These are phyloP conservation scores for Fraxinus angustifolia DNA, from an alignment of 305 asterid genomes.

Conservation along the genomic window DNA sequence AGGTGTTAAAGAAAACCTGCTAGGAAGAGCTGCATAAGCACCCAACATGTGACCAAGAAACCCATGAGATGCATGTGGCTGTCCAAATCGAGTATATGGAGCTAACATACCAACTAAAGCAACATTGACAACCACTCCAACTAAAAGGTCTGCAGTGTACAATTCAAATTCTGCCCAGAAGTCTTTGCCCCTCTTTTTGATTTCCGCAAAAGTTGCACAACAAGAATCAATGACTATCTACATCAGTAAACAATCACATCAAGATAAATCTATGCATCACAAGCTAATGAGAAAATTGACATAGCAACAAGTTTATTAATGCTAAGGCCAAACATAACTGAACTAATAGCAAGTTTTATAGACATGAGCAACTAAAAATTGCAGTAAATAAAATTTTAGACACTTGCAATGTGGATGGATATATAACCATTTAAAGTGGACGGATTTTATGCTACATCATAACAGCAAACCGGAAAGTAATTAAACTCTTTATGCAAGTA, in stretches of 20 bases:
- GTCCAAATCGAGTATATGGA: conserved; percentile 87
- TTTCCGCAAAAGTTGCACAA: conserved; percentile 97
- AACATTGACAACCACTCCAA: conserved; percentile 94
- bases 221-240: conserved; percentile 91
- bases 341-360: background rate
- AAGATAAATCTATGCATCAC: background rate
- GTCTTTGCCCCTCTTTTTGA: conserved; percentile 90
- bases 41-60: conserved; percentile 54
- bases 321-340: background rate
- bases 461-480: background rate
- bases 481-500: conserved; percentile 6
- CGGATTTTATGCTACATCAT: background rate
- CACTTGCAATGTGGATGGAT: background rate
- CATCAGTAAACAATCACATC: conserved; percentile 8
- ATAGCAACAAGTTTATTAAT: background rate
- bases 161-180: conserved; percentile 97
- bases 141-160: conserved; percentile 87
- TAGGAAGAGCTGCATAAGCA: conserved; percentile 85
- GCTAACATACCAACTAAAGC: conserved; percentile 96
- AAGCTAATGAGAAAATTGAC: background rate
- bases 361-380: background rate
- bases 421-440: background rate
- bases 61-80: conserved; percentile 60
- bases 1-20: conserved; percentile 54
- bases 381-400: background rate